Percentiles rank a stretch among this genome's conserved stretches.
Conservation (phyloP, 345 rosid genomes). For the Gossypium raimondii region DNA sequence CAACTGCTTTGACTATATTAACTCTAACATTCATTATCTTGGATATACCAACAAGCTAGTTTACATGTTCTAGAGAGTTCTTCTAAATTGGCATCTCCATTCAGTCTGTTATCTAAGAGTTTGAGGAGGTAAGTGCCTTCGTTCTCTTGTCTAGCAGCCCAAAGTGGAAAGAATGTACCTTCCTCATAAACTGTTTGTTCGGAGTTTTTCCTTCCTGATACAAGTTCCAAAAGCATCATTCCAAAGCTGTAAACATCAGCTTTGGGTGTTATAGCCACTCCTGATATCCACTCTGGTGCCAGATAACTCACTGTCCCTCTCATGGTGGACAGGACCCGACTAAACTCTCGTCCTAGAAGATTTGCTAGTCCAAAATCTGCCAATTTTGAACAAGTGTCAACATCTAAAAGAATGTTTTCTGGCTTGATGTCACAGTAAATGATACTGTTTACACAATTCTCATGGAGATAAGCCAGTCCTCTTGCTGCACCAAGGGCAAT, state of each 20-base stretch:
- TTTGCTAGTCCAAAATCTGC: constrained; percentile 88
- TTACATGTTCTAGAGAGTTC: constrained; percentile 57
- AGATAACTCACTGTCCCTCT: constrained; percentile 90
- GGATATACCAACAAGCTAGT: constrained; percentile 81
- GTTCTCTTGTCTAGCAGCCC: constrained; percentile 41
- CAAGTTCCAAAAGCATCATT: constrained; percentile 78
- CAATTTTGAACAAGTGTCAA: constrained; percentile 64
- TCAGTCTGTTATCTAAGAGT: constrained; percentile 52
- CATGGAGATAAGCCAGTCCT: constrained; percentile 77
- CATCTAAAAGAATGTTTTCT: constrained; percentile 70
- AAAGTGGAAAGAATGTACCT: constrained; percentile 52
- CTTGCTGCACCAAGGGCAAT: constrained; percentile 73
- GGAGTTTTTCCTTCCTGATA: constrained; percentile 72
- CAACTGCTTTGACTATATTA: no score
- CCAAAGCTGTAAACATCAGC: constrained; percentile 90
- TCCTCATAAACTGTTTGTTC: constrained; percentile 43
- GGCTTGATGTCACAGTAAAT: constrained; percentile 92
- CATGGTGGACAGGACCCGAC: constrained; percentile 73
- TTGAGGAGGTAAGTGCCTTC: constrained; percentile 44
- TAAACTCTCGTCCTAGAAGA: constrained; percentile 75
- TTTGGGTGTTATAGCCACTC: constrained; percentile 70
- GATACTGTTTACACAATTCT: constrained; percentile 74
- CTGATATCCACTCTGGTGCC: constrained; percentile 88
- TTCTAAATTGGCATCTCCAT: constrained; percentile 39
- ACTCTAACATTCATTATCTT: constrained; percentile 88